Conservation (phyloP, 2,329 filamentous ascomycete genomes). For the Calonectria henricotiae region DNA sequence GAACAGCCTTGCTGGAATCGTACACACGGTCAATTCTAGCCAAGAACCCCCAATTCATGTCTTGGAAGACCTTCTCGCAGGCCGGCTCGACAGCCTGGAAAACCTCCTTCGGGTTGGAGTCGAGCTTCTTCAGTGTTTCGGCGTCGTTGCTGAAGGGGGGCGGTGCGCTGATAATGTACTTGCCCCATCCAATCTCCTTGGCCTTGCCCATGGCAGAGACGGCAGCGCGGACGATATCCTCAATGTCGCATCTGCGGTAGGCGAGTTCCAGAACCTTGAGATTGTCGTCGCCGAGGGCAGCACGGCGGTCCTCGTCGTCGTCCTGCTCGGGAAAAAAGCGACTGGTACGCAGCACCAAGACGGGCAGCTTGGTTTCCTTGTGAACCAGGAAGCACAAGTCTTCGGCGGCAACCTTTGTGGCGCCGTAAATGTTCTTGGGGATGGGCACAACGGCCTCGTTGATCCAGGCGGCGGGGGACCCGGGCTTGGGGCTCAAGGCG, state of each 20-base stretch:
- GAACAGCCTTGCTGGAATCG: slow-evolving; percentile 61
- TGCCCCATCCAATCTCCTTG: slow-evolving; percentile 56
- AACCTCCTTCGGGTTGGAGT: slow-evolving; percentile 54
- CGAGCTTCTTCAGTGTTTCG: slow-evolving; percentile 56
- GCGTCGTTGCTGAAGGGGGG: slow-evolving; percentile 58
- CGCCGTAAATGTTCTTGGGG: slow-evolving; percentile 68
- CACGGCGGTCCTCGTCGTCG: slow-evolving; percentile 62
- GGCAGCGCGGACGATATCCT: slow-evolving; percentile 63
- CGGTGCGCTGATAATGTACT: slow-evolving; percentile 64
- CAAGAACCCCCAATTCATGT: slow-evolving; percentile 59
- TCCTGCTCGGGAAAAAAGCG: slow-evolving; percentile 68
- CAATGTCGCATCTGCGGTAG: slow-evolving; percentile 63
- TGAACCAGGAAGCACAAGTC: slow-evolving; percentile 64
- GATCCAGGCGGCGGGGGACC: slow-evolving; percentile 63
- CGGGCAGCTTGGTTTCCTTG: slow-evolving; percentile 58
- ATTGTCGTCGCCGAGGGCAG: slow-evolving; percentile 60
- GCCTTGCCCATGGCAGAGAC: slow-evolving; percentile 60
- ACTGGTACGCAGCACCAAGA: slow-evolving; percentile 64
- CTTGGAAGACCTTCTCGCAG: slow-evolving; percentile 54
- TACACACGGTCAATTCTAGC: slow-evolving; percentile 64
- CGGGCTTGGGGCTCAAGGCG: slow-evolving; percentile 58
- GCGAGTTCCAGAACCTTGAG: slow-evolving; percentile 67
- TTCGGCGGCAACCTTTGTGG: slow-evolving; percentile 67
- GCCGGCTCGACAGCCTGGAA: slow-evolving; percentile 52
- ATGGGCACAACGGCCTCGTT: slow-evolving; percentile 60